These are phyloP conservation scores for Pilasporangium apinafurcum DNA, from an alignment of 352 stramenopile species.

Conservation along the genomic window DNA sequence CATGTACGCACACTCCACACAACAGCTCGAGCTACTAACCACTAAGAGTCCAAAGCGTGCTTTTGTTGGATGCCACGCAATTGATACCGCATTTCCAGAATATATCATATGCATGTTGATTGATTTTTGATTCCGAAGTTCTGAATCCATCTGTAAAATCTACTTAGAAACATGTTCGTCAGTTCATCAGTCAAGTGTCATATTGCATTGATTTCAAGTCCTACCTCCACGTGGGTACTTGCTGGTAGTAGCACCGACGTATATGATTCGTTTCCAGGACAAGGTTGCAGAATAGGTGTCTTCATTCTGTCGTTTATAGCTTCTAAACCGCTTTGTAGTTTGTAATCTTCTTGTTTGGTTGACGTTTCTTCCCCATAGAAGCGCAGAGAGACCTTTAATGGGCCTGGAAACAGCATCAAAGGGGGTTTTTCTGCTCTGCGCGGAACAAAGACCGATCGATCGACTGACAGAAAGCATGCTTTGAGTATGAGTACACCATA, in stretches of 20 bases:
- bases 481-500: slow-evolving; percentile 45
- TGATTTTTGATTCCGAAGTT: slow-evolving; percentile 56
- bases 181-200: background rate
- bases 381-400: slow-evolving; percentile 25
- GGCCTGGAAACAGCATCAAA: slow-evolving; percentile 39
- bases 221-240: slow-evolving; percentile 51
- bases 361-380: slow-evolving; percentile 48
- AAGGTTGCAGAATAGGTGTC: slow-evolving; percentile 25
- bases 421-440: slow-evolving; percentile 28
- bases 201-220: background rate
- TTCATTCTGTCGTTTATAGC: slow-evolving; percentile 28
- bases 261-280: slow-evolving; percentile 24
- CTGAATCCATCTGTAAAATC: slow-evolving; percentile 66
- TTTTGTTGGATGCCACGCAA: slow-evolving; percentile 55
- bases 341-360: slow-evolving; percentile 46
- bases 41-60: slow-evolving; percentile 46
- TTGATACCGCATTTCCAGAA: slow-evolving; percentile 42
- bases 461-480: slow-evolving; percentile 23
- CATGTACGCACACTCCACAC: background rate
- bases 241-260: slow-evolving; percentile 40
- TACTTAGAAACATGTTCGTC: slow-evolving; percentile 1
- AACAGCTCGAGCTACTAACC: slow-evolving; percentile 11
- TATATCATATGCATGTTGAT: slow-evolving; percentile 55
- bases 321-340: slow-evolving; percentile 37
- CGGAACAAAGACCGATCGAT: slow-evolving; percentile 25